Percentiles rank a stretch among this genome's conserved stretches.
Evolutionary conservation across 2,329 filamentous ascomycete genomes (phyloP).

Genomic region (Tolypocladium pustulatum): DNA sequence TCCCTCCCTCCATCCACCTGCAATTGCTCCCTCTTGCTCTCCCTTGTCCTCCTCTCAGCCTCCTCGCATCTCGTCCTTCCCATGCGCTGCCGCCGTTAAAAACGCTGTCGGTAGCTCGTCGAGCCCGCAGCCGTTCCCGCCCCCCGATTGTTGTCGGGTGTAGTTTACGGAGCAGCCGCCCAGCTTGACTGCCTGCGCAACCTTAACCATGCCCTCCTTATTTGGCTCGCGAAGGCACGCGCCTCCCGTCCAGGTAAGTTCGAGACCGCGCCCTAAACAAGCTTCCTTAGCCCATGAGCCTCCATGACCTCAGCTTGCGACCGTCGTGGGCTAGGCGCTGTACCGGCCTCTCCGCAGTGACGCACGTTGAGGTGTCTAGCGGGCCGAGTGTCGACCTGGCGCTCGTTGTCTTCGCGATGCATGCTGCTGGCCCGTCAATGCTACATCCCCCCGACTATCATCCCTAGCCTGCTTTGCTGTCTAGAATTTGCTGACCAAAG

Average conservation of each 20-base stretch:
- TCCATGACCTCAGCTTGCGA: neutral
- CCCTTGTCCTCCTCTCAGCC: neutral
- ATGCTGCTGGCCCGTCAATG: neutral
- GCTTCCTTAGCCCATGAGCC: neutral
- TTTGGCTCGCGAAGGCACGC: constrained; percentile 4
- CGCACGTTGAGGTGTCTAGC: neutral
- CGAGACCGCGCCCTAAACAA: neutral
- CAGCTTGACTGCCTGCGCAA: neutral
- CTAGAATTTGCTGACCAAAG: constrained; percentile 10
- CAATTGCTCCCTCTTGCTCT: neutral
- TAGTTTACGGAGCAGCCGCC: neutral
- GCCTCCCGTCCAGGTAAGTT: constrained; percentile 5
- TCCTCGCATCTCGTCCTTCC: neutral
- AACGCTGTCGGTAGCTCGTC: neutral
- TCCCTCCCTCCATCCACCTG: neutral
- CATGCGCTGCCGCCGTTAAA: neutral
- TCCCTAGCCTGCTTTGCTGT: constrained; percentile 1
- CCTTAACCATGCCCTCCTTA: constrained; percentile 1
- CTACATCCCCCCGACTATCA: neutral
- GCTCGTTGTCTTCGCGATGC: neutral
- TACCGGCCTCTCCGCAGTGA: neutral
- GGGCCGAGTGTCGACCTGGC: neutral
- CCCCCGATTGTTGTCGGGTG: neutral
- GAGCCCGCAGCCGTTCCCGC: neutral
- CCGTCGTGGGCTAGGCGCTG: neutral